phyloP scores from a whole-genome alignment of 2,329 filamentous ascomycete species.

The Thielaviopsis euricoi region DNA sequence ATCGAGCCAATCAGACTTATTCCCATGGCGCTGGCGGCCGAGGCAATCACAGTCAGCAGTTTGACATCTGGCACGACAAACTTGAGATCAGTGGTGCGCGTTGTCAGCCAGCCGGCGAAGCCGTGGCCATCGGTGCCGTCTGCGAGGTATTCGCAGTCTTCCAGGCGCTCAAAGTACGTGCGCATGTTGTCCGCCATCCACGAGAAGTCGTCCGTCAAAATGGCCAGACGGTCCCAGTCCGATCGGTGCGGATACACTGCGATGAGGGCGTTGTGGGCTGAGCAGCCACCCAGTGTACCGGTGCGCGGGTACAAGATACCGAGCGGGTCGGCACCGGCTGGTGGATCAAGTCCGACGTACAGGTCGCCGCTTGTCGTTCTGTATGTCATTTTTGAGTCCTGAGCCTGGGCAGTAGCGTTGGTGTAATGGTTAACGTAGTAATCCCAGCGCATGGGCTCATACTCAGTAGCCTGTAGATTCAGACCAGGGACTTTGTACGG shows the following conservation, averaged over 20 bases:
- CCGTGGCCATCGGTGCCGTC: slow-evolving; percentile 24
- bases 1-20: slow-evolving; percentile 14
- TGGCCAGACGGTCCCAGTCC: slow-evolving; percentile 23
- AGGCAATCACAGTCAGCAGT: slow-evolving; percentile 16
- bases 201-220: slow-evolving; percentile 25
- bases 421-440: slow-evolving; percentile 47
- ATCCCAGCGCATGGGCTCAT: slow-evolving; percentile 29
- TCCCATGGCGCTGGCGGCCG: slow-evolving; percentile 17
- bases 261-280: slow-evolving; percentile 19
- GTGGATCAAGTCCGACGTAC: slow-evolving; percentile 14
- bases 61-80: slow-evolving; percentile 18
- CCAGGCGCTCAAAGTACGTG: slow-evolving; percentile 24
- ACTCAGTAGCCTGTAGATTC: slow-evolving; percentile 17
- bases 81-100: slow-evolving; percentile 13
- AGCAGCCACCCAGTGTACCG: slow-evolving; percentile 22
- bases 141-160: slow-evolving; percentile 26
- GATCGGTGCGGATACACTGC: slow-evolving; percentile 19
- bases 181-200: slow-evolving; percentile 27
- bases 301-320: slow-evolving; percentile 24
- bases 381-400: slow-evolving; percentile 34
- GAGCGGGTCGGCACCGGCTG: slow-evolving; percentile 21
- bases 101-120: slow-evolving; percentile 23
- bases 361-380: slow-evolving; percentile 20
- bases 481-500: slow-evolving; percentile 18
- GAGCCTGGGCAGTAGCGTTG: slow-evolving; percentile 15